Evolutionary conservation across 148 eudicot species (phyloP).

Genomic region (Camellia japonica): DNA sequence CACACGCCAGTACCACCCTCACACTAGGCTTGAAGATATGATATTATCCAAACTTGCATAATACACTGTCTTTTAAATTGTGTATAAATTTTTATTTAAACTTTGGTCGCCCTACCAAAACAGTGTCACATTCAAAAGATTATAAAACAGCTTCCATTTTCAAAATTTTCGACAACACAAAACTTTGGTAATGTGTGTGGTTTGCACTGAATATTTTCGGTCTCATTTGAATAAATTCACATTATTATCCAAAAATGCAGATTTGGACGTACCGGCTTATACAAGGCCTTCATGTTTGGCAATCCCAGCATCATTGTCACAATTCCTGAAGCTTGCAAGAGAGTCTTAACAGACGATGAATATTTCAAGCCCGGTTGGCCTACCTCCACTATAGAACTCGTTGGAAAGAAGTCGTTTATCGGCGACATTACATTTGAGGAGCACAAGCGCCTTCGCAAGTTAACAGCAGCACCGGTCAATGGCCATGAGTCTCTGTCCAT

Average conservation of each 20-base stretch:
- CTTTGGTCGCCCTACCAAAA: no score
- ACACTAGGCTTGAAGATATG: no score
- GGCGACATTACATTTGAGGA: slow-evolving; percentile 60
- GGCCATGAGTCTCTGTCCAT: slow-evolving; percentile 67
- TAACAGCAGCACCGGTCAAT: slow-evolving; percentile 79
- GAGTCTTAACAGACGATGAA: slow-evolving; percentile 68
- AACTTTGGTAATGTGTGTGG: no score
- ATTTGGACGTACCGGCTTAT: slow-evolving; percentile 60
- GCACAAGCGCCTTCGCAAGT: slow-evolving; percentile 63
- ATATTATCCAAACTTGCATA: no score
- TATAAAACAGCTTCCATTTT: no score
- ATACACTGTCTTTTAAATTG: no score
- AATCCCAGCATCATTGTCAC: slow-evolving; percentile 70
- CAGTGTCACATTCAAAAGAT: background rate
- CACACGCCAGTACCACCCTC: no score
- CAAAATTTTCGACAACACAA: no score
- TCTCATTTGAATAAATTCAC: no score
- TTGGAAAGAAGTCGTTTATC: slow-evolving; percentile 68
- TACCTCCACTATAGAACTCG: slow-evolving; percentile 45
- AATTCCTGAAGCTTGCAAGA: slow-evolving; percentile 53
- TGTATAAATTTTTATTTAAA: no score
- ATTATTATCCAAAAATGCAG: slow-evolving; percentile 31
- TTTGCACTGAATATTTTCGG: no score
- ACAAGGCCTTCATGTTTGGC: slow-evolving; percentile 82
- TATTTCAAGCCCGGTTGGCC: slow-evolving; percentile 91